Conservation (phyloP, 2,329 filamentous ascomycete genomes). For the Pseudogymnoascus sp. region DNA sequence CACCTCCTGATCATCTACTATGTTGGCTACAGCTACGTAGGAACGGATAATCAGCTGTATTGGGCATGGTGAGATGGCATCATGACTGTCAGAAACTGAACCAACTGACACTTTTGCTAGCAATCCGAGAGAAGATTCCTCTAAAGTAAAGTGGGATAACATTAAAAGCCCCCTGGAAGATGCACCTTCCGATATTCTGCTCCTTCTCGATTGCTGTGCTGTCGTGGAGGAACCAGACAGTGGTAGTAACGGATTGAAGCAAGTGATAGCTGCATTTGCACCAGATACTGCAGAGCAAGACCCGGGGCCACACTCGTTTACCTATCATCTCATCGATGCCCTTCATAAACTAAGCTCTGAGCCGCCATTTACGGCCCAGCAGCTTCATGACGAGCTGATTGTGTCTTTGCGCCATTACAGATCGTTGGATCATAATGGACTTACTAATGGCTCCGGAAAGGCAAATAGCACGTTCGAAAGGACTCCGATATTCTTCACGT, state of each 20-base stretch:
- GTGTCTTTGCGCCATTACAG: slow-evolving; percentile 30
- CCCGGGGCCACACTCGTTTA: slow-evolving; percentile 46
- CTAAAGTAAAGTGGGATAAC: slow-evolving; percentile 55
- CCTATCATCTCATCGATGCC: slow-evolving; percentile 46
- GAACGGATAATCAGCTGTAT: slow-evolving; percentile 52
- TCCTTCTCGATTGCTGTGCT: slow-evolving; percentile 54
- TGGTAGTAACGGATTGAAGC: slow-evolving; percentile 49
- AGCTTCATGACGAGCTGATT: slow-evolving; percentile 48
- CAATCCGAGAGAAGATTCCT: slow-evolving; percentile 47
- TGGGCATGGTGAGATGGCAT: slow-evolving; percentile 52
- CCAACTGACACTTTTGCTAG: slow-evolving; percentile 36
- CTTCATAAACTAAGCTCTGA: slow-evolving; percentile 44
- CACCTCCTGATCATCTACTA: slow-evolving; percentile 59
- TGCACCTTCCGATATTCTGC: slow-evolving; percentile 52
- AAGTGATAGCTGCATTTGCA: slow-evolving; percentile 52
- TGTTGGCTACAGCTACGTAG: slow-evolving; percentile 50
- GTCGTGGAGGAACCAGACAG: slow-evolving; percentile 41
- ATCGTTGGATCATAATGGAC: slow-evolving; percentile 33
- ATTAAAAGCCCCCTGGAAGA: slow-evolving; percentile 55
- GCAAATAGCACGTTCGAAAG: slow-evolving; percentile 25
- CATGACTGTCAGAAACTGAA: slow-evolving; percentile 10
- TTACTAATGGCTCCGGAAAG: slow-evolving; percentile 38
- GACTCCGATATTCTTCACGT: slow-evolving; percentile 45
- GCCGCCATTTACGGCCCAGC: slow-evolving; percentile 47
- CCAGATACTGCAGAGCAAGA: slow-evolving; percentile 42